Base-by-base conservation (phyloP, 2,329 filamentous ascomycete genomes). In the Alternaria solani region DNA sequence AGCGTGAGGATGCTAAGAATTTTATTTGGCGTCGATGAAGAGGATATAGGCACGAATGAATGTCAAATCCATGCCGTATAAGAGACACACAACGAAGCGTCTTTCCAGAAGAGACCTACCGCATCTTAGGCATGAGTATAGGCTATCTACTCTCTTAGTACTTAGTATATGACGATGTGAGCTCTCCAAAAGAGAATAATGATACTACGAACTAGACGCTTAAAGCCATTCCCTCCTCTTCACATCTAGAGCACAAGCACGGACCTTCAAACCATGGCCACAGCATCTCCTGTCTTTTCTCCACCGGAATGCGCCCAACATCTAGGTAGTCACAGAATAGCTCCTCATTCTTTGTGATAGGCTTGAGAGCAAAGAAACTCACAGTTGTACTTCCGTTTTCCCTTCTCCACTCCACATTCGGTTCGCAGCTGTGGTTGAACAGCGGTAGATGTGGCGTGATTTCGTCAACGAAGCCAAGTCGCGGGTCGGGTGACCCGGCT, bases 361-460 rank as follows among this genome's bases (percentile, higher is more conserved):
- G 28, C n/a, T 51, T 44, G n/a, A 43, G 51, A 11, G 65, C 57
- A 30, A 65, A 65, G 26, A 68, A 65, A 2, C 56, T 54, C 1
- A 68, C 51, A 9, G 57, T 65, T 4, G 34, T 63, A 5, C 55
- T 65, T 8, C 60, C 59, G 1, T 52, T 56, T n/a, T 66, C 61
- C 14, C 51, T 59, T 46, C 47, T 47, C 32, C 61, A 68, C 51
- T 65, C 63, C 20, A 69, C 66, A 57, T 74, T 77, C 6, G 75
- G 73, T 36, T 62, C 64, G 49, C 75, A 77, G 57, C 72, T 75
- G 57, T 77, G 75, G 57, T 78, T 77, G 42, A 78, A 70, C 62
- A 75, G 69, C 18, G 68, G 69, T 53, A 76, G 64, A 16, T 75
- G 55, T 1, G 71, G 68, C 42, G 65, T 73, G 36, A 77, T 66